Evolutionary conservation across 352 stramenopile genomes (phyloP).

Genomic region (Phytophthora capsici): DNA sequence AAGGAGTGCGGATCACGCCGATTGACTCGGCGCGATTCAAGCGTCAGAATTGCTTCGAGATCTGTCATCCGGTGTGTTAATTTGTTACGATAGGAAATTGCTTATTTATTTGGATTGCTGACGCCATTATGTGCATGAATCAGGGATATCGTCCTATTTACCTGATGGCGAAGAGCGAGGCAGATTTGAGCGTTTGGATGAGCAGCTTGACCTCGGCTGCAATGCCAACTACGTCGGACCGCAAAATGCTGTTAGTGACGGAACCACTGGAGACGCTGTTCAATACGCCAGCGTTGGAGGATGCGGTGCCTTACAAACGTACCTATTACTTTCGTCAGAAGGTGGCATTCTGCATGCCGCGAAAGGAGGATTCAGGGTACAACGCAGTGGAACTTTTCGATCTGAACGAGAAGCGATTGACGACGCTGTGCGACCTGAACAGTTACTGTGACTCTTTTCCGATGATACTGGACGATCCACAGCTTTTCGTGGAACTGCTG

Average conservation of each 20-base stretch:
- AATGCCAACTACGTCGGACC: conserved; percentile 74
- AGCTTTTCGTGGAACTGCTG: conserved; percentile 83
- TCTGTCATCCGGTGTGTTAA: conserved; percentile 75
- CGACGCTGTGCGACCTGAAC: conserved; percentile 85
- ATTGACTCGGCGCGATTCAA: conserved; percentile 84
- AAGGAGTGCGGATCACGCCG: conserved; percentile 80
- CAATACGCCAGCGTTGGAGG: conserved; percentile 79
- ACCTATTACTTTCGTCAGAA: conserved; percentile 89
- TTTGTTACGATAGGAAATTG: neutral
- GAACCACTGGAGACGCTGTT: conserved; percentile 75
- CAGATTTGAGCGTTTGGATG: conserved; percentile 86
- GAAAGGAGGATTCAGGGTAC: conserved; percentile 56
- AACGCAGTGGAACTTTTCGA: conserved; percentile 75
- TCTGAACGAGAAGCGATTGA: conserved; percentile 84
- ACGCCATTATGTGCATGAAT: conserved; percentile 2
- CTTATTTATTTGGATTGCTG: conserved; percentile 5
- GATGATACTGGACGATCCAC: conserved; percentile 80
- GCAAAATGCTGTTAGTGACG: conserved; percentile 69
- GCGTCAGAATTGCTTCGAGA: conserved; percentile 89
- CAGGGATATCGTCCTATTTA: conserved; percentile 85
- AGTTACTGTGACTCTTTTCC: conserved; percentile 87
- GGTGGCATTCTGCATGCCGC: conserved; percentile 79
- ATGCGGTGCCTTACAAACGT: conserved; percentile 83
- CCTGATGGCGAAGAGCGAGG: conserved; percentile 87
- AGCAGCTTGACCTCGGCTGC: conserved; percentile 83